phyloP scores from a whole-genome alignment of 2,329 filamentous ascomycete genomes.

The Apiospora phragmitis region DNA sequence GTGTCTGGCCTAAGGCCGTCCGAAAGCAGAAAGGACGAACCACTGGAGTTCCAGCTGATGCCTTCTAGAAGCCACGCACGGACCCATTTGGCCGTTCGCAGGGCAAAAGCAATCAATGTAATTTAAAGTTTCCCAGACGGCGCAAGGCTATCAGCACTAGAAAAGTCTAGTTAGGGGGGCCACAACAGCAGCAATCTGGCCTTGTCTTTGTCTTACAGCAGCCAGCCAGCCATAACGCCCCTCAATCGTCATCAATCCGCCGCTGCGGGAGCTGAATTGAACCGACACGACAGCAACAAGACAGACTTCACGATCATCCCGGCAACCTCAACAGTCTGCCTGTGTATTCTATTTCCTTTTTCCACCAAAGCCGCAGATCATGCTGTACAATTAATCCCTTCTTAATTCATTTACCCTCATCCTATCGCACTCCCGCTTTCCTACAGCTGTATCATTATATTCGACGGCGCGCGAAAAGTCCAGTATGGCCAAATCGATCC shows the following conservation, averaged over 20 bases:
- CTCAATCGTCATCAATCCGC: not conserved
- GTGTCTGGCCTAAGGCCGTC: not conserved
- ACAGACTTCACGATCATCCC: not conserved
- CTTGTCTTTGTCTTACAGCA: not conserved
- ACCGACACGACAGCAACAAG: not conserved
- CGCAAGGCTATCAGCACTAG: not conserved
- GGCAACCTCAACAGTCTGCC: not conserved
- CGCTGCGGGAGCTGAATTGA: not conserved
- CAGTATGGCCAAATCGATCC: conserved; percentile 35
- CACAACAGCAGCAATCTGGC: not conserved
- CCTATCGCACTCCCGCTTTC: not conserved
- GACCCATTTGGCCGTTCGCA: not conserved
- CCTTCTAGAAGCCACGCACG: not conserved
- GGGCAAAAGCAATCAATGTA: not conserved
- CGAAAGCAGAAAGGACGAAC: not conserved
- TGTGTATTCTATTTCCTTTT: not conserved
- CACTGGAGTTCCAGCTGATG: not conserved
- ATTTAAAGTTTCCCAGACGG: not conserved
- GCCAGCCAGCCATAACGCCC: not conserved
- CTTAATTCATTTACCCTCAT: not conserved
- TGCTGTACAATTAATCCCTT: not conserved
- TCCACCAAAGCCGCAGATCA: not conserved
- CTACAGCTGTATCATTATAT: not conserved
- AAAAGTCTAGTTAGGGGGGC: not conserved
- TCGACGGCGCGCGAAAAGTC: not conserved